phyloP scores from a whole-genome alignment of 768 basidiomycete genomes.

The Hemileccinum rubropunctum region DNA sequence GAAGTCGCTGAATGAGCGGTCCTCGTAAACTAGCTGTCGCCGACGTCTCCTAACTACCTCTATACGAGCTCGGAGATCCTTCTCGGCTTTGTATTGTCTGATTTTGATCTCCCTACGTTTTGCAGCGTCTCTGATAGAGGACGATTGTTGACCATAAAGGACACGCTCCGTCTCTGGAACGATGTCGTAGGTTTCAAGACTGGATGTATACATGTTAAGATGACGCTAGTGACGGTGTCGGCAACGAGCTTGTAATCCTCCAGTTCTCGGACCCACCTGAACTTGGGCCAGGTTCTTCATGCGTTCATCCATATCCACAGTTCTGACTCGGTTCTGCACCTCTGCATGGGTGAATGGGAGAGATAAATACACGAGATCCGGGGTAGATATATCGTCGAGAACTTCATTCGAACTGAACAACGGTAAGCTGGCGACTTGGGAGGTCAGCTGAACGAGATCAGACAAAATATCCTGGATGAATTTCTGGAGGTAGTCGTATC shows the following conservation, averaged over 20 bases:
- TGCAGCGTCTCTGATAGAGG: conserved; percentile 58
- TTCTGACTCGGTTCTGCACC: conserved; percentile 56
- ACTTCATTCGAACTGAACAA: conserved; percentile 85
- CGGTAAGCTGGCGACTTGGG: conserved; percentile 56
- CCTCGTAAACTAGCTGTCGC: conserved; percentile 36
- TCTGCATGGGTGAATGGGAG: conserved; percentile 70
- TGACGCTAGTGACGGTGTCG: conserved; percentile 40
- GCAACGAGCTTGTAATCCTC: neutral
- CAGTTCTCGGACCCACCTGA: conserved; percentile 46
- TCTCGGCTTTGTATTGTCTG: conserved; percentile 84
- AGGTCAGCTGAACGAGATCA: conserved; percentile 53
- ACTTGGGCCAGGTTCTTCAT: conserved; percentile 51
- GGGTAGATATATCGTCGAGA: conserved; percentile 77
- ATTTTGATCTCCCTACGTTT: conserved; percentile 86
- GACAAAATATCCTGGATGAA: conserved; percentile 52
- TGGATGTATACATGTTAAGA: conserved; percentile 43
- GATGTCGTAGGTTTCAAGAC: conserved; percentile 64
- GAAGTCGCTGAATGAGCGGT: conserved; percentile 46
- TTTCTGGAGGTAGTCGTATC: conserved; percentile 41
- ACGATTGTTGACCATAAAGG: conserved; percentile 49
- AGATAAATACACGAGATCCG: conserved; percentile 71
- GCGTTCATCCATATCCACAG: conserved; percentile 56
- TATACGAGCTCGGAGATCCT: conserved; percentile 67
- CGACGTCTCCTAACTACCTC: conserved; percentile 59
- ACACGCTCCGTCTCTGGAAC: conserved; percentile 58